Evolutionary conservation across 2,329 filamentous ascomycete genomes (phyloP).

Genomic region (Xylariaceae sp.): DNA sequence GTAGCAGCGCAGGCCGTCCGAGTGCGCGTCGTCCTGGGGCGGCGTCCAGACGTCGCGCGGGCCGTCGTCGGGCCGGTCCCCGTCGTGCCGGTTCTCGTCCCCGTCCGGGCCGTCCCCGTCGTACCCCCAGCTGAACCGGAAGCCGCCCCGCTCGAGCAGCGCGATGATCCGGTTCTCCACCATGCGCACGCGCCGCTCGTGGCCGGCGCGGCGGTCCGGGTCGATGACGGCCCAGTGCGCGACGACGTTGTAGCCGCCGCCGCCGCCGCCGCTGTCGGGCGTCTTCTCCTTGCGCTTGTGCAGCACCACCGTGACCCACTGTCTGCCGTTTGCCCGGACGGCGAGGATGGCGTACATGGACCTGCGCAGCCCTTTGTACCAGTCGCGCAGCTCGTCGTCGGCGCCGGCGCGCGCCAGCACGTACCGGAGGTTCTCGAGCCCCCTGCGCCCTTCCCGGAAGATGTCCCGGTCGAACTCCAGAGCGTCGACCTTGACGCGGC

Average conservation of each 20-base stretch:
- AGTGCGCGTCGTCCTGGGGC: slow-evolving; percentile 8
- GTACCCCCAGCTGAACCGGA: slow-evolving; percentile 3
- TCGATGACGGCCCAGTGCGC: slow-evolving; percentile 13
- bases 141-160: slow-evolving; percentile 1
- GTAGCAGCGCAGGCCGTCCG: slow-evolving; percentile 16
- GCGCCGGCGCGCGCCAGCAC: too few species aligned
- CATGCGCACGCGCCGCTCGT: neutral
- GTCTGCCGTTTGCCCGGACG: slow-evolving; percentile 6
- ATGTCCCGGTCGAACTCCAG: too few species aligned
- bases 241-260: too few species aligned
- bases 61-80: neutral
- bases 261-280: too few species aligned
- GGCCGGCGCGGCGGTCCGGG: neutral
- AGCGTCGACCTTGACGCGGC: too few species aligned
- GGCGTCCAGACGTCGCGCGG: slow-evolving; percentile 8
- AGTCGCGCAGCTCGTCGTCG: too few species aligned
- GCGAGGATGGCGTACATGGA: slow-evolving; percentile 16
- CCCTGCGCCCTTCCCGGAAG: too few species aligned
- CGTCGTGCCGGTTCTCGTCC: too few species aligned
- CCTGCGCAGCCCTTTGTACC: slow-evolving; percentile 1
- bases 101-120: too few species aligned
- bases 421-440: too few species aligned
- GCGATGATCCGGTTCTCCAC: neutral
- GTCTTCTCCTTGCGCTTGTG: slow-evolving; percentile 14
- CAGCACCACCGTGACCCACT: slow-evolving; percentile 16